Evolutionary conservation across 768 basidiomycete species (phyloP).

Genomic region (Trametes sanguinea): DNA sequence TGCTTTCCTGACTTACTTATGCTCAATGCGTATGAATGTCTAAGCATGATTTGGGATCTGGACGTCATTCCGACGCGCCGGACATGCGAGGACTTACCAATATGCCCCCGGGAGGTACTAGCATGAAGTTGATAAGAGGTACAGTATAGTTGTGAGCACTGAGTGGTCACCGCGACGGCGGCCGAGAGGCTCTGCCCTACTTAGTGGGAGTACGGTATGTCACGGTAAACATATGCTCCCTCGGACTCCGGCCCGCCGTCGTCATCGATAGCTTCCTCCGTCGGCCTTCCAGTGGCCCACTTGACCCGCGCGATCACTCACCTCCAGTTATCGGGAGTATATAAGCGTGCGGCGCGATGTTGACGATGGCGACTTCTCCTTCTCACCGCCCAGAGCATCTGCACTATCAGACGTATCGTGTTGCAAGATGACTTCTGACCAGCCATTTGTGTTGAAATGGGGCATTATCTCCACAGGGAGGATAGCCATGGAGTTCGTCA

Average conservation of each 20-base stretch:
- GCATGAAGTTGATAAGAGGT: too few species aligned
- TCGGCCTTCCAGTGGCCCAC: not conserved
- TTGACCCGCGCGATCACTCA: slow-evolving; percentile 12
- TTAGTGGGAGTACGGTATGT: not conserved
- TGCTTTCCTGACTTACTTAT: too few species aligned
- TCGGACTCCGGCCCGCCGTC: slow-evolving; percentile 2
- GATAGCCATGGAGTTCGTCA: slow-evolving; percentile 69
- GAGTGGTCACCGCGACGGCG: too few species aligned
- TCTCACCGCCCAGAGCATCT: not conserved
- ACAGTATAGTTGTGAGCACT: too few species aligned
- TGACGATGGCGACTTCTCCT: not conserved
- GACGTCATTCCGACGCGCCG: too few species aligned
- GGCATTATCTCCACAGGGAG: slow-evolving; percentile 84
- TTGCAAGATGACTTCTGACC: slow-evolving; percentile 24
- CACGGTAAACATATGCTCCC: not conserved
- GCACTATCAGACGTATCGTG: not conserved
- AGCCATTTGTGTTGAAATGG: slow-evolving; percentile 63
- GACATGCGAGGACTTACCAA: too few species aligned
- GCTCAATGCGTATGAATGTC: too few species aligned
- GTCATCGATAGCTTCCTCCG: slow-evolving; percentile 11
- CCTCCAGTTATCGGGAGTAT: not conserved
- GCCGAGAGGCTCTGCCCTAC: too few species aligned
- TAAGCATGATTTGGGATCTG: too few species aligned
- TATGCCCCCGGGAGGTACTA: too few species aligned
- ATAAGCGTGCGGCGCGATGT: slow-evolving; percentile 4